These are phyloP conservation scores for Conringia planisiliqua DNA, from an alignment of 345 rosid genomes.

Conservation along the genomic window DNA sequence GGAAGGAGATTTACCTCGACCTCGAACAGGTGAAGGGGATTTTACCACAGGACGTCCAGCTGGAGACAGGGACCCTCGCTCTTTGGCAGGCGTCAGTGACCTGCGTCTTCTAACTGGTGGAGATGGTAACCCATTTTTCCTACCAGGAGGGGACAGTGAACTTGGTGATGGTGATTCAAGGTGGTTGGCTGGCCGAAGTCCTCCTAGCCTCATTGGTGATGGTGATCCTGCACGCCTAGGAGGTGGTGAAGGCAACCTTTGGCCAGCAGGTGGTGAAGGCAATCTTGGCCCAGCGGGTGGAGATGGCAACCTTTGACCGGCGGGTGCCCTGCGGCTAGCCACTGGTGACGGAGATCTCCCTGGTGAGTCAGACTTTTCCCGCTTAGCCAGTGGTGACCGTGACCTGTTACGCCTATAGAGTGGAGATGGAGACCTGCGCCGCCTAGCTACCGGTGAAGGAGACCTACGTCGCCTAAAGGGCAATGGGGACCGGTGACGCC, in stretches of 20 bases:
- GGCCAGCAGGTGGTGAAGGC: conserved; percentile 19
- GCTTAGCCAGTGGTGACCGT: conserved; percentile 21
- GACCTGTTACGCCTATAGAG: conserved; percentile 36
- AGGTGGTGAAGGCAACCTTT: conserved; percentile 30
- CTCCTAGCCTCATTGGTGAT: conserved; percentile 31
- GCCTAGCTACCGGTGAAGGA: conserved; percentile 25
- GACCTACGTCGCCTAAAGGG: conserved; percentile 28
- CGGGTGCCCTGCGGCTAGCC: conserved; percentile 1
- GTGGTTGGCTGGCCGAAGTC: conserved; percentile 3
- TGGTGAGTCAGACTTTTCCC: conserved; percentile 28
- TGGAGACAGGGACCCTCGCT: conserved; percentile 40
- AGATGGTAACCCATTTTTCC: conserved; percentile 23
- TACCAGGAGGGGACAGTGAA: conserved; percentile 37
- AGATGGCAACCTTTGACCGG: conserved; percentile 12
- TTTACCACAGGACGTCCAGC: conserved; percentile 22
- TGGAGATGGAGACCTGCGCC: conserved; percentile 36
- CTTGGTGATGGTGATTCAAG: conserved; percentile 39
- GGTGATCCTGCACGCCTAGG: conserved; percentile 36
- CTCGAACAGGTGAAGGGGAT: conserved; percentile 34
- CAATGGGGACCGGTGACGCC: conserved; percentile 34
- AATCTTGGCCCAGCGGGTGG: conserved; percentile 12
- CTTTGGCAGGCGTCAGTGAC: conserved; percentile 29
- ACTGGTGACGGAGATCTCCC: conserved; percentile 31
- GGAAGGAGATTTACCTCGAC: conserved; percentile 32
- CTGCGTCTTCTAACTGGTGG: conserved; percentile 36